A percentile compares a stretch with the other conserved stretches of the same genome.
Evolutionary conservation across 1,284 basidiomycete genomes (phyloP).

Genomic region (Puccinia triticina): DNA sequence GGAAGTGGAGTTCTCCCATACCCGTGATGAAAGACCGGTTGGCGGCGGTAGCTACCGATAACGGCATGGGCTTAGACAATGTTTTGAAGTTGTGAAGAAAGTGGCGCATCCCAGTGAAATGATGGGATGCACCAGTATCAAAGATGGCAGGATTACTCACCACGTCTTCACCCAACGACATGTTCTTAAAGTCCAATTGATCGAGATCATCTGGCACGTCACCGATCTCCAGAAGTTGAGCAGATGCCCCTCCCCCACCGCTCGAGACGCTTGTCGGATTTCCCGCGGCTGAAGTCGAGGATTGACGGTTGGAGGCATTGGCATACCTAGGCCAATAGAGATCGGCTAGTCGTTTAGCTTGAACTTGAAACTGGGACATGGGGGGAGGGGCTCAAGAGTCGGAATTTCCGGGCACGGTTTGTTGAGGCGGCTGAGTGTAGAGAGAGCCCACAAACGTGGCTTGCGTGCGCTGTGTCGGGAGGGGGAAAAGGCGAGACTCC

Average conservation of each 20-base stretch:
- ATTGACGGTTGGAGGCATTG: too few species aligned
- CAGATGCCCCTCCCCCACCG: not conserved
- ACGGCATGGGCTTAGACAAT: not conserved
- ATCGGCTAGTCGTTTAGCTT: not conserved
- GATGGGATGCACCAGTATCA: not conserved
- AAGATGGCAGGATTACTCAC: not conserved
- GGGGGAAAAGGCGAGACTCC: not conserved
- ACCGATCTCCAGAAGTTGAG: not conserved
- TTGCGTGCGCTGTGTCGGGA: not conserved
- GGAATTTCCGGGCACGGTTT: too few species aligned
- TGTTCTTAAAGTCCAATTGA: not conserved
- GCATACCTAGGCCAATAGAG: not conserved
- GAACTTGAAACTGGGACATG: not conserved
- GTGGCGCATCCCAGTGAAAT: not conserved
- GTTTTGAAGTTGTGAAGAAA: not conserved
- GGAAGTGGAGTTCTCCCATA: not conserved
- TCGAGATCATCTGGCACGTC: not conserved
- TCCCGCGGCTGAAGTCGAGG: too few species aligned
- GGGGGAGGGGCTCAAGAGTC: not conserved
- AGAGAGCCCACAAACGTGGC: not conserved
- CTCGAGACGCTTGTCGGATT: too few species aligned
- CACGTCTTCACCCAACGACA: not conserved
- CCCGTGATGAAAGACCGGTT: not conserved
- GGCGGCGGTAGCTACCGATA: not conserved
- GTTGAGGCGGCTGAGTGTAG: not conserved